Percentiles rank a stretch among this genome's conserved stretches.
Evolutionary conservation across 257 asterid genomes (phyloP).

Genomic region (Rehmannia glutinosa): DNA sequence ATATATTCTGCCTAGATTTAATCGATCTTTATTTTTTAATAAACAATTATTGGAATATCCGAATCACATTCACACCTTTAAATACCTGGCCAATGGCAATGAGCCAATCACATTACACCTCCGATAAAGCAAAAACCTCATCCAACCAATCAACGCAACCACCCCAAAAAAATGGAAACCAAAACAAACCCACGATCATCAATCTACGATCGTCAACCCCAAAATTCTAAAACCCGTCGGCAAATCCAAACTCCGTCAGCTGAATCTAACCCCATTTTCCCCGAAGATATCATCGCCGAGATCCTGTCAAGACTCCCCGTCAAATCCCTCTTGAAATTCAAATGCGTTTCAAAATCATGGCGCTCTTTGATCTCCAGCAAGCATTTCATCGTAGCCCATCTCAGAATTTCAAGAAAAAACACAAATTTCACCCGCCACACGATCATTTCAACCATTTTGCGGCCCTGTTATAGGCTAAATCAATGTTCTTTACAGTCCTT

Average conservation of each 20-base stretch:
- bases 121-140: not conserved
- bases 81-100: not conserved
- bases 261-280: slow-evolving; percentile 4
- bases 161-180: slow-evolving; percentile 14
- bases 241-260: slow-evolving; percentile 3
- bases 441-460: slow-evolving; percentile 19
- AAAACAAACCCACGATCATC: not conserved
- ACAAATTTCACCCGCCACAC: slow-evolving; percentile 4
- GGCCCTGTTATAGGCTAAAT: slow-evolving; percentile 20
- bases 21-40: too few relatives aligned
- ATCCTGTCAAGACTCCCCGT: slow-evolving; percentile 35
- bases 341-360: slow-evolving; percentile 40
- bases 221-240: not conserved
- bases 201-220: not conserved
- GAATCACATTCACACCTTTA: not conserved
- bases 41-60: too few relatives aligned
- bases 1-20: too few relatives aligned
- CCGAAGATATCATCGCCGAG: slow-evolving; percentile 30
- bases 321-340: slow-evolving; percentile 32
- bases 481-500: slow-evolving; percentile 11
- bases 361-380: slow-evolving; percentile 22
- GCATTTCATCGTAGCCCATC: slow-evolving; percentile 26
- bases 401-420: slow-evolving; percentile 12
- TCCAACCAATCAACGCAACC: slow-evolving; percentile 5
- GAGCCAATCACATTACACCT: not conserved